Base-by-base conservation (phyloP, 495 filamentous ascomycete genomes). In the Mytilinidion resinicola region DNA sequence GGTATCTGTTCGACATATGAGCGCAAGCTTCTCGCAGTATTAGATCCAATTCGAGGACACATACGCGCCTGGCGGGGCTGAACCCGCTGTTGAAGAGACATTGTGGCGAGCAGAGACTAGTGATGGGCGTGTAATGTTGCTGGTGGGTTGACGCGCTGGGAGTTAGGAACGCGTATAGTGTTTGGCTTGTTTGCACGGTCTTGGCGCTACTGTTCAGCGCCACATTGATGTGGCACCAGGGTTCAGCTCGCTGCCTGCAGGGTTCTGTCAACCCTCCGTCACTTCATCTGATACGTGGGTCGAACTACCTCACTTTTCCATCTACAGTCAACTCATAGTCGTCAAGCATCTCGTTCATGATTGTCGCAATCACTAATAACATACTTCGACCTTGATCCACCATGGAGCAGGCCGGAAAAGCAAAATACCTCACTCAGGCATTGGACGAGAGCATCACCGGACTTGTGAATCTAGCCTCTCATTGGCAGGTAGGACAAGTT, bases 1-100 rank as follows among this genome's bases (percentile, higher is more conserved):
- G n/a, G 83, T 81, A 71, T 89, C 86, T 88, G 61, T 11, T 34
- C 21, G 33, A n/a, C 15, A 9, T 48, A 44, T 60, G 48, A 60
- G 47, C 38, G 20, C 25, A 30, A 6, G 25, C 6, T 30, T 39
- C 35, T 36, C 4, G 10, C 12, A 37, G 9, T 34, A 35, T 53
- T 9, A 36, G 42, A 6, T 14, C 9, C 9, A 37, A 12, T 19
- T 51, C 0, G 8, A 9, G 20, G 15, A 36, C 3, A 70, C 75
- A 64, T 69, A 79, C 77, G 77, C 61, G 77, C 77, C 65, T 76
- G 76, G 49, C 77, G 66, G 33, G 68, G 70, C 21, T 76, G 65
- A 20, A 78, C 59, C 62, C 68, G 68, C 43, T 56, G 63, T 53
- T 58, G 59, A 36, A 57, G 25, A 36, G 55, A 55, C 63, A 65